Percentiles rank a stretch among this genome's conserved stretches.
Conservation (phyloP, 177 flowering plant genomes). For the Tripterygium wilfordii region DNA sequence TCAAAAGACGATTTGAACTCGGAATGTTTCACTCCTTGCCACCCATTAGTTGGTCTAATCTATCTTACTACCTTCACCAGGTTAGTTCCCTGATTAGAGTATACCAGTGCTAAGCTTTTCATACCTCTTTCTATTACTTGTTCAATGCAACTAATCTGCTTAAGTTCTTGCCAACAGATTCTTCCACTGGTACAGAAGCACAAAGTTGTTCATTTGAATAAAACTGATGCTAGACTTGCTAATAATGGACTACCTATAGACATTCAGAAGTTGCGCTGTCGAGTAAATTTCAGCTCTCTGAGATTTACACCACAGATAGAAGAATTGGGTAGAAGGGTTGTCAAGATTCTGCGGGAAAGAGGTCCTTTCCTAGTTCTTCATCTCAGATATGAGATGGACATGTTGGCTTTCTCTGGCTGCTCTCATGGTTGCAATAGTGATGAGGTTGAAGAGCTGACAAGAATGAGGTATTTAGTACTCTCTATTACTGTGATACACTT, state of each 20-base stretch:
- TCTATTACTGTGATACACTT: too few relatives aligned
- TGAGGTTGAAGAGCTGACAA: slow-evolving; percentile 49
- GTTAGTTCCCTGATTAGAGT: slow-evolving; percentile 16
- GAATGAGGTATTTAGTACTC: slow-evolving; percentile 40
- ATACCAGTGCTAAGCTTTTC: not conserved
- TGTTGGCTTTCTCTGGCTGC: slow-evolving; percentile 68
- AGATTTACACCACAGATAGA: slow-evolving; percentile 56
- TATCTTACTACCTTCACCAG: slow-evolving; percentile 49
- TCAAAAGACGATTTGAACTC: slow-evolving; percentile 37
- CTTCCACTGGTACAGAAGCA: slow-evolving; percentile 44
- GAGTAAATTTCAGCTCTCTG: slow-evolving; percentile 43
- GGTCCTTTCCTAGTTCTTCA: slow-evolving; percentile 62
- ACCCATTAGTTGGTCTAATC: slow-evolving; percentile 57
- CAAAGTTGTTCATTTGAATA: slow-evolving; percentile 52
- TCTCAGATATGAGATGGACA: slow-evolving; percentile 69
- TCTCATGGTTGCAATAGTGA: slow-evolving; percentile 43
- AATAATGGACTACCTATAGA: slow-evolving; percentile 47
- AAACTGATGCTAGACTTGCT: slow-evolving; percentile 60
- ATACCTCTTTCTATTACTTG: not conserved
- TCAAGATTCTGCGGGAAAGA: slow-evolving; percentile 34
- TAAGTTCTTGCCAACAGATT: slow-evolving; percentile 26
- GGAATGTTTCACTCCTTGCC: slow-evolving; percentile 35
- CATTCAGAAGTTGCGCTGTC: slow-evolving; percentile 55
- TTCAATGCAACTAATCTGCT: not conserved
- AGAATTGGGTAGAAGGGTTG: slow-evolving; percentile 47